Evolutionary conservation across 345 rosid genomes (phyloP), one percentile per base, ranked within the genome.

Genomic region (Hevea brasiliensis): DNA sequence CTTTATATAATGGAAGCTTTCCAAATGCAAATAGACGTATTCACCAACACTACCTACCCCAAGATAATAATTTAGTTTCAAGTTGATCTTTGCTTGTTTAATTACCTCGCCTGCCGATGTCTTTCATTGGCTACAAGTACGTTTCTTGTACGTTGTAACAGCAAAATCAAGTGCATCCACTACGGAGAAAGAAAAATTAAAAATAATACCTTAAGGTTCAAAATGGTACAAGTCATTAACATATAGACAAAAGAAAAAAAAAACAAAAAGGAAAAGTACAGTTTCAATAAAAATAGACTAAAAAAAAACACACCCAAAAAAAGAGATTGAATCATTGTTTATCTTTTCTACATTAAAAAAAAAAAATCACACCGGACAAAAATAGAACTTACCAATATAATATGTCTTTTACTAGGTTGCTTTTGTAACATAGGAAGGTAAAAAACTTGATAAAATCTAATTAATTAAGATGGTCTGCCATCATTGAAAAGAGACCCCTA

Each of bases 391-490:
- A 23, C 37, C 37, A 61, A 59, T 73, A 58, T 18, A 72, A 50
- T 21, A 13, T 37, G 47, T 75, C 61, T 42, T 66, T 20, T 67
- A 37, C 42, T 62, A 58, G 45, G 61, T 27, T 79, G 81, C 69
- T 77, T 77, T 80, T 66, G 74, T 64, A 57, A 9, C 26, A 68
- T 35, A 4, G 51, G 53, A 61, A 26, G 45, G 50, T 60, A 57
- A 54, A 32, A 72, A 50, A 50, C 55, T 50, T 67, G 71, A 65
- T n/a, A 61, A 57, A 61, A 27, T 41, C 53, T 58, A 63, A 8
- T 70, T 32, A 78, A 68, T 44, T 20, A 56, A 66, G 50, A 47
- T 60, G 79, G 82, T 78, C 80, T 76, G 85, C 87, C 87, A 85
- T 68, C 48, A 77, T 32, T 61, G 76, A 68, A 85, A 79, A 83